A percentile compares a stretch with the other conserved stretches of the same genome.
phyloP scores from a whole-genome alignment of 2,329 filamentous ascomycete species.

The Fusarium poae region DNA sequence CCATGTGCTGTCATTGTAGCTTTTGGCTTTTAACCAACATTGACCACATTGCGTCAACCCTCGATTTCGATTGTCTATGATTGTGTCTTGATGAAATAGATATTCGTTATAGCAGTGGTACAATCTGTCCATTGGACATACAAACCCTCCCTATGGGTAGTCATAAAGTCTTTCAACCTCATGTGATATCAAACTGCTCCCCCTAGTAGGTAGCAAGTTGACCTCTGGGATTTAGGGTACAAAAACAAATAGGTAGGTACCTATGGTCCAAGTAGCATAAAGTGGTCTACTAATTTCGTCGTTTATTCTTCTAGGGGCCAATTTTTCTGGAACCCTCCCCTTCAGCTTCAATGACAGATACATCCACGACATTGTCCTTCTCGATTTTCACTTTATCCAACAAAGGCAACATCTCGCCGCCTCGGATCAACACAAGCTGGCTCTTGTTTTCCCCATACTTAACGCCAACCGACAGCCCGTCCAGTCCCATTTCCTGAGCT shows the following conservation, averaged over 20 bases:
- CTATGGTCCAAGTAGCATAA: too few species aligned
- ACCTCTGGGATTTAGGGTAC: too few species aligned
- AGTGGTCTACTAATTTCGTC: too few species aligned
- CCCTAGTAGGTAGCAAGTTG: too few species aligned
- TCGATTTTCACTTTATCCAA: constrained; percentile 17
- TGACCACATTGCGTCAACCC: not conserved
- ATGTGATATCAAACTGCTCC: not conserved
- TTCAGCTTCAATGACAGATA: constrained; percentile 12
- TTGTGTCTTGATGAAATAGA: too few species aligned
- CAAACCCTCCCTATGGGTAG: not conserved
- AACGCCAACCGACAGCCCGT: constrained; percentile 67
- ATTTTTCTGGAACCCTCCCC: too few species aligned
- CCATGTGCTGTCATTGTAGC: not conserved
- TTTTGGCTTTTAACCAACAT: not conserved
- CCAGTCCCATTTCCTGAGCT: constrained; percentile 72
- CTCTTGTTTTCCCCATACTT: constrained; percentile 56
- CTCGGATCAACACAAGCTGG: constrained; percentile 65
- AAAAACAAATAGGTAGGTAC: too few species aligned
- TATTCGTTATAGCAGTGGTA: not conserved
- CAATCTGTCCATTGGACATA: not conserved
- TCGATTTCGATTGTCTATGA: not conserved
- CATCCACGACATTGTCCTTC: constrained; percentile 3
- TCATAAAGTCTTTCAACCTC: not conserved
- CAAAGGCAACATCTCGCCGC: constrained; percentile 58
- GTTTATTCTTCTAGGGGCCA: too few species aligned